These are phyloP conservation scores for Trichomonascaceae sp. DNA, from an alignment of 1,139 yeast genomes.

Conservation along the genomic window DNA sequence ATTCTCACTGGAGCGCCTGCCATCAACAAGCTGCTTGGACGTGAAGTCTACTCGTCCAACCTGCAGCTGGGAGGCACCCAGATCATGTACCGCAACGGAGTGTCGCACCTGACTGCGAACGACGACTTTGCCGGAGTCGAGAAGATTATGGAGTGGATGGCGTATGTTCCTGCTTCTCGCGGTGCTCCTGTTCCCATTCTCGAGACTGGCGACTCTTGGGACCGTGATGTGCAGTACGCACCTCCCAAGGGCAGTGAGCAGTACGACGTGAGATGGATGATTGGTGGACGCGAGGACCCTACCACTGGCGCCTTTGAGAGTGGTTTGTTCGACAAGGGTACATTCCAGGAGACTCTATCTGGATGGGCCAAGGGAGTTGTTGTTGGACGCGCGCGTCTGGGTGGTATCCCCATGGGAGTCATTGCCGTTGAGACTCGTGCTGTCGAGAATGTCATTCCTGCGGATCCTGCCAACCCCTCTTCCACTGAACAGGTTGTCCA, in stretches of 20 bases:
- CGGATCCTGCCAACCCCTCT: slow-evolving; percentile 96
- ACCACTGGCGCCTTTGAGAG: slow-evolving; percentile 56
- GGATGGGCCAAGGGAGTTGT: slow-evolving; percentile 99
- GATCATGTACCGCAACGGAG: slow-evolving; percentile 97
- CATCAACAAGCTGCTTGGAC: slow-evolving; percentile 86
- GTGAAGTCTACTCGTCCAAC: slow-evolving; percentile 94
- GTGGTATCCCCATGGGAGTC: slow-evolving; percentile 97
- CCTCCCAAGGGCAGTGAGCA: slow-evolving; percentile 64
- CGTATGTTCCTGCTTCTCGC: slow-evolving; percentile 89
- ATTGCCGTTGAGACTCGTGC: slow-evolving; percentile 90
- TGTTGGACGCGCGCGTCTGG: slow-evolving; percentile 95
- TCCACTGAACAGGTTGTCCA: slow-evolving; percentile 79
- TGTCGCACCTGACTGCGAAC: slow-evolving; percentile 87
- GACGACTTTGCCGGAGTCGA: slow-evolving; percentile 96
- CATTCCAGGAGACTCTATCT: slow-evolving; percentile 93
- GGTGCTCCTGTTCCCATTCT: slow-evolving; percentile 85
- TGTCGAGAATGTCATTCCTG: slow-evolving; percentile 82
- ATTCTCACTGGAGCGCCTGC: slow-evolving; percentile 99
- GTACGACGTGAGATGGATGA: slow-evolving; percentile 92
- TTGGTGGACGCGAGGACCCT: slow-evolving; percentile 62
- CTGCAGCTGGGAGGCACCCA: slow-evolving; percentile 98
- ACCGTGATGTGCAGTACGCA: slow-evolving; percentile 72
- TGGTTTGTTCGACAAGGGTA: slow-evolving; percentile 83
- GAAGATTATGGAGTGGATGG: slow-evolving; percentile 88
- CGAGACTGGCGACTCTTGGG: slow-evolving; percentile 75